Evolutionary conservation across 805 yeast genomes (phyloP), one percentile per base, ranked within the genome.

Genomic region (Wickerhamiella cacticola): DNA sequence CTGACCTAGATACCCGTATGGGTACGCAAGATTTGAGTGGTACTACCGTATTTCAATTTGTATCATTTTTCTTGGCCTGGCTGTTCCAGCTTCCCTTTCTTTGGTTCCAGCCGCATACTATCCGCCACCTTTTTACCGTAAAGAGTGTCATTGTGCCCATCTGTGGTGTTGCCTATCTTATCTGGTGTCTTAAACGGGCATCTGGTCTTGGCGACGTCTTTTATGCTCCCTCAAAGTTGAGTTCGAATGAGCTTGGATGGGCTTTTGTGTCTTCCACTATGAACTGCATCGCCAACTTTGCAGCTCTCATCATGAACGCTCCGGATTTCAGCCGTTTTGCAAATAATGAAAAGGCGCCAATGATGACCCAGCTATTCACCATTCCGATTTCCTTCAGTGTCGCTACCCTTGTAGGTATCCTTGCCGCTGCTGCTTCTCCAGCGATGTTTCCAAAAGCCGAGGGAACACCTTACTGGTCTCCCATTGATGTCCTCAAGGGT

Each of bases 281-380:
- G 94, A 80, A 79, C 64, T 73, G 87, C 18, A 67, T 86, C 52
- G 83, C 94, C 23, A 86, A 85, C 65, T 86, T 86, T 59, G 92
- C 94, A 4, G 82, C 95, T n/a, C 72, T 86, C 58, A 82, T 87
- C 59, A 74, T 82, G 47, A 86, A 86, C 65, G 83, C 92, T 13
- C 94, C 95, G 1, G 96, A 86, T 68, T 86, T 86, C 64, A 73
- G 94, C 22, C 76, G 96, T 63, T 80, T 85, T 66, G 82, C 94
- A 8, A 61, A 57, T 40, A 67, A 75, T 18, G 34, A 38, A n/a
- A 55, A 58, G 5, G 71, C 80, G 3, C 48, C 48, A 3, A 50
- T 54, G 2, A 33, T 43, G 8, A 72, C 85, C 1, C 86, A 79
- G 62, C 56, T 59, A 5, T 58, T 81, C 34, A 70, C 89, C 2